Percentiles rank a stretch among this genome's conserved stretches.
Conservation (phyloP, 176 grass and related monocot genomes). For the Avena sativa region DNA sequence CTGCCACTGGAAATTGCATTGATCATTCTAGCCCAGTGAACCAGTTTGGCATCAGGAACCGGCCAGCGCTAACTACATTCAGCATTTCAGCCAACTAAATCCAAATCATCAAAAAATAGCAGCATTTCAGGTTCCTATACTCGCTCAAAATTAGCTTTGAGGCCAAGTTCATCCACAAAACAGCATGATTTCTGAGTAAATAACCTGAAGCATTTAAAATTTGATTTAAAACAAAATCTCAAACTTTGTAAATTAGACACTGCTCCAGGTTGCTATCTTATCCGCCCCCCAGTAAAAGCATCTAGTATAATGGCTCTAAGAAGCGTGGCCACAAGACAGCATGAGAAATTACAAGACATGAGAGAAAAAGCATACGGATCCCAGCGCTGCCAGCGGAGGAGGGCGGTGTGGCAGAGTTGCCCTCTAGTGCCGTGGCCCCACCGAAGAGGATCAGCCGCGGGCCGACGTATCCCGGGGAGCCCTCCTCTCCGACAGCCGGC, state of each 20-base stretch:
- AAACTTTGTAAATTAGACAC: not conserved
- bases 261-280: not conserved
- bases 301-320: not conserved
- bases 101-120: not conserved
- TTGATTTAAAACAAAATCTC: constrained; percentile 26
- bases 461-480: constrained; percentile 71
- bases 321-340: not conserved
- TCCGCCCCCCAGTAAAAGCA: not conserved
- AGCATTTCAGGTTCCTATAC: not conserved
- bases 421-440: constrained; percentile 90
- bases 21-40: not conserved
- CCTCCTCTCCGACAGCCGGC: constrained; percentile 86
- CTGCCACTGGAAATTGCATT: constrained; percentile 2
- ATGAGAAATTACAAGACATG: constrained; percentile 27
- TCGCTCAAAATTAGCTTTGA: constrained; percentile 4
- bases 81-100: not conserved
- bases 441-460: constrained; percentile 88
- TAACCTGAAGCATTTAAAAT: not conserved
- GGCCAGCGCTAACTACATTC: not conserved
- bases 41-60: constrained; percentile 15
- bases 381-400: constrained; percentile 83
- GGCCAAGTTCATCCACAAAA: not conserved
- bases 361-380: constrained; percentile 74
- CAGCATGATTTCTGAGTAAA: not conserved
- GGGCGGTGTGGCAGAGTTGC: constrained; percentile 84